Conservation (phyloP, 192 early-diverging fungal species). For the Phycomyces blakesleeanus region DNA sequence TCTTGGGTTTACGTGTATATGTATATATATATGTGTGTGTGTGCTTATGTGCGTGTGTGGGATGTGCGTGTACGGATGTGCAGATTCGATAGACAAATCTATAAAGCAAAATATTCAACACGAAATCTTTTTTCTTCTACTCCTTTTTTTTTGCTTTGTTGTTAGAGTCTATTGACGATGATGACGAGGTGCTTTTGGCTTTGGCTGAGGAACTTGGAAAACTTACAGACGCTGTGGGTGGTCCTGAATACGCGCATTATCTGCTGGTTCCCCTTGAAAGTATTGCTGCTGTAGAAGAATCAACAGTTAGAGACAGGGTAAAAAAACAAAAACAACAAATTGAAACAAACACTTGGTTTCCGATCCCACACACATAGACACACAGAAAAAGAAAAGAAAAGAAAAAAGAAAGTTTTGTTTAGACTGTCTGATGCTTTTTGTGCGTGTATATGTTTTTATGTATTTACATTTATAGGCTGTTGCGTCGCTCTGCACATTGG, state of each 20-base stretch:
- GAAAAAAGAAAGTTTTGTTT: no score
- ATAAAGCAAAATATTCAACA: not conserved
- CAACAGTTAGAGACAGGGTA: constrained; percentile 97
- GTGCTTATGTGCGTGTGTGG: no score
- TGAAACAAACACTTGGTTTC: no score
- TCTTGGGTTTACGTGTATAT: no score
- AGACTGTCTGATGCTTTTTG: not conserved
- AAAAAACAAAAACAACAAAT: constrained; percentile 12
- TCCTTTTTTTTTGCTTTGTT: constrained; percentile 3
- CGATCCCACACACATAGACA: not conserved
- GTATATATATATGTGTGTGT: no score
- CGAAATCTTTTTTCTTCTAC: not conserved
- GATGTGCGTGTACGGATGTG: no score
- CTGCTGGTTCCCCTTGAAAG: constrained; percentile 93
- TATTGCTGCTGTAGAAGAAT: constrained; percentile 95
- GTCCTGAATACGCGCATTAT: constrained; percentile 78
- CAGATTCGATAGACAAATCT: no score
- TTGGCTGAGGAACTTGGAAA: constrained; percentile 92
- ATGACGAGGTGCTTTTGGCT: constrained; percentile 93
- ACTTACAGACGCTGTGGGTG: constrained; percentile 92
- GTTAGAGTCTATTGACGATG: constrained; percentile 97
- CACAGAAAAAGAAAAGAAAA: no score
- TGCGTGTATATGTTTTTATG: not conserved
- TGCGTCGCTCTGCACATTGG: constrained; percentile 86
- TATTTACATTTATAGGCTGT: constrained; percentile 69